phyloP scores from a whole-genome alignment of 1,284 basidiomycete species.

The Tilletiopsis washingtonensis region DNA sequence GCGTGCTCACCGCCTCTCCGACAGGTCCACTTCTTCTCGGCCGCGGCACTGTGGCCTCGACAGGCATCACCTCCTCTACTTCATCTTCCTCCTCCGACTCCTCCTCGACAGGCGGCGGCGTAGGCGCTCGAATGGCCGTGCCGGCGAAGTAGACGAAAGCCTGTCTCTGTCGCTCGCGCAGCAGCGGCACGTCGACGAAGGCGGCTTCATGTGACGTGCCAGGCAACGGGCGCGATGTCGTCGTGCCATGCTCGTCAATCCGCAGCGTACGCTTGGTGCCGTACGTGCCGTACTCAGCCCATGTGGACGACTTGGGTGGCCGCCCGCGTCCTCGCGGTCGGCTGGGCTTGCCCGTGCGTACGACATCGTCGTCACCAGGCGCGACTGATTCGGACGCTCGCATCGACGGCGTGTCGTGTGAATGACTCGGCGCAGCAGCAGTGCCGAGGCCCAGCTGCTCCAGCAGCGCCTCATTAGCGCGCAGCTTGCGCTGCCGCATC shows the following conservation, averaged over 20 bases:
- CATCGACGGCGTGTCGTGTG: too few relatives aligned
- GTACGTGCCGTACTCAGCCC: slow-evolving; percentile 13
- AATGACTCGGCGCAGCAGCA: neutral
- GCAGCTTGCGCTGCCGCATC: slow-evolving; percentile 14
- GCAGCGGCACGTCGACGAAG: slow-evolving; percentile 11
- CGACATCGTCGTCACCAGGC: neutral
- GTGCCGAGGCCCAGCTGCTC: slow-evolving; percentile 15
- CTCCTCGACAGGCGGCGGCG: slow-evolving; percentile 11
- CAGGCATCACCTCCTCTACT: slow-evolving; percentile 13
- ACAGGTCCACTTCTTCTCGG: too few relatives aligned
- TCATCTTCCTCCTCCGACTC: slow-evolving; percentile 15
- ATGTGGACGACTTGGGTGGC: neutral
- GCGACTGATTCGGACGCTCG: neutral
- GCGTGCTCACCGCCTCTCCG: too few relatives aligned
- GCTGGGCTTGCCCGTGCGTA: neutral
- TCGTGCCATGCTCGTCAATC: slow-evolving; percentile 21
- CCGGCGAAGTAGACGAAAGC: slow-evolving; percentile 17
- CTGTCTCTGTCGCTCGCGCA: slow-evolving; percentile 16
- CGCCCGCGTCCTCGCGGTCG: neutral
- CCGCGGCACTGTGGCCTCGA: too few relatives aligned
- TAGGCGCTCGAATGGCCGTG: neutral
- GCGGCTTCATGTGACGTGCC: slow-evolving; percentile 16
- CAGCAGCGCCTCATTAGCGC: slow-evolving; percentile 15
- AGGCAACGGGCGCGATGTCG: slow-evolving; percentile 9
- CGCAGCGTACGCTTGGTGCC: slow-evolving; percentile 11